Conservation (phyloP, 2,329 filamentous ascomycete genomes). For the Aspergillus sp. region DNA sequence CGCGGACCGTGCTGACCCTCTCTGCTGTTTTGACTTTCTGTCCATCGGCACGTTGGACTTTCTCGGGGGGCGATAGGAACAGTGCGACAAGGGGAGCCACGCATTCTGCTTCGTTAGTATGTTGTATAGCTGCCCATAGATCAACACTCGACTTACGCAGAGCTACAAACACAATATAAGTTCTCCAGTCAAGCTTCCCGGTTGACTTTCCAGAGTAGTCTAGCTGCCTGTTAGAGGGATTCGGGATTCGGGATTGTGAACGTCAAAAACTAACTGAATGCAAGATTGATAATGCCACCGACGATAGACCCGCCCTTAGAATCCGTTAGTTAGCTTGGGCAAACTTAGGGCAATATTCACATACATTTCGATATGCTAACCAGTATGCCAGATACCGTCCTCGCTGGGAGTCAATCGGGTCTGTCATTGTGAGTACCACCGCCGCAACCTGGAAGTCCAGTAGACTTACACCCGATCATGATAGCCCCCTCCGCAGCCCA, state of each 20-base stretch:
- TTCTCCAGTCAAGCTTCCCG: not conserved
- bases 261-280: not conserved
- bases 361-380: not conserved
- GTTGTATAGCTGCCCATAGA: too few relatives aligned
- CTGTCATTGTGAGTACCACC: too few relatives aligned
- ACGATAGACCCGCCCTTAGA: not conserved
- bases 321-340: not conserved
- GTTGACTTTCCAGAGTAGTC: not conserved
- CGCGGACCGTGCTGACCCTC: not conserved
- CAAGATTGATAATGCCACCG: not conserved
- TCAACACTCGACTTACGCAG: not conserved
- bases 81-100: not conserved
- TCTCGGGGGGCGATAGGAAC: not conserved
- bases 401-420: not conserved
- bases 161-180: not conserved
- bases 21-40: not conserved
- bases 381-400: not conserved
- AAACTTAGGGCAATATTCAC: not conserved
- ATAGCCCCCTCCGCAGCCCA: not conserved
- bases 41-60: not conserved
- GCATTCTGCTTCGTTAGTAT: not conserved
- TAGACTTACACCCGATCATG: not conserved
- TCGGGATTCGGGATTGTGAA: too few relatives aligned
- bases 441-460: too few relatives aligned
- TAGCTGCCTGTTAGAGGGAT: too few relatives aligned